Base-by-base conservation (phyloP, 495 filamentous ascomycete species). In the Neurospora hispaniola region DNA sequence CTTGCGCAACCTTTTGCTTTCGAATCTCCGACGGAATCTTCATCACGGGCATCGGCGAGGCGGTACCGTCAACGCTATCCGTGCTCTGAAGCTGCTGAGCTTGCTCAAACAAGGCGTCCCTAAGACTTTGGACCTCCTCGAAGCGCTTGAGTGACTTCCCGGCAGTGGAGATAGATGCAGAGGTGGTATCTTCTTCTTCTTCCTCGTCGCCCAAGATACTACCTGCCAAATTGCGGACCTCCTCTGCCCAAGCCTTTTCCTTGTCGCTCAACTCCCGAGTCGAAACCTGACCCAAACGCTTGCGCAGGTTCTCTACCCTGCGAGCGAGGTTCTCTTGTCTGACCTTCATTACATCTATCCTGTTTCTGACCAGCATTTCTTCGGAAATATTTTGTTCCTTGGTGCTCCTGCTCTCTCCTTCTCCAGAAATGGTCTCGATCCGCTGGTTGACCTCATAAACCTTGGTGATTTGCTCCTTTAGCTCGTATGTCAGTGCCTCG, bases 191-290 rank as follows among this genome's bases (percentile, higher is more conserved):
- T 74, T 39, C 62, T 35, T 39, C 62, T 35, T 68, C 74, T 7
- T 69, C 73, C 48, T 74, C 74, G 10, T 80, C 82, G 71, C 85
- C 80, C 81, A 82, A 44, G 4, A 88, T 75, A 74, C 80, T 85
- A 31, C 54, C 71, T 42, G 84, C 78, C 59, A 93, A 72, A 14
- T 79, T 74, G 31, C 86, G 80, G 35, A 94, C 88, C 77, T 94
- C 92, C 6, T 84, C 84, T 2, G 87, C 76, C 89, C 89, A 94
- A 0, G 87, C 85, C 78, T 83, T 87, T 78, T 94, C 92, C 79
- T 89, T 92, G 71, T 91, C 89, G 79, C 90, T 94, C 44, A 97
- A 81, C 71, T 91, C 88, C 12, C 88, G 85, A 27, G 86, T 89
- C 4, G 85, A 84, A 1, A 87, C 79, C 76, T 87, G 87, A 46